Percentiles rank a stretch among this genome's conserved stretches.
Evolutionary conservation across 148 eudicot species (phyloP).

Genomic region (Cornus florida): DNA sequence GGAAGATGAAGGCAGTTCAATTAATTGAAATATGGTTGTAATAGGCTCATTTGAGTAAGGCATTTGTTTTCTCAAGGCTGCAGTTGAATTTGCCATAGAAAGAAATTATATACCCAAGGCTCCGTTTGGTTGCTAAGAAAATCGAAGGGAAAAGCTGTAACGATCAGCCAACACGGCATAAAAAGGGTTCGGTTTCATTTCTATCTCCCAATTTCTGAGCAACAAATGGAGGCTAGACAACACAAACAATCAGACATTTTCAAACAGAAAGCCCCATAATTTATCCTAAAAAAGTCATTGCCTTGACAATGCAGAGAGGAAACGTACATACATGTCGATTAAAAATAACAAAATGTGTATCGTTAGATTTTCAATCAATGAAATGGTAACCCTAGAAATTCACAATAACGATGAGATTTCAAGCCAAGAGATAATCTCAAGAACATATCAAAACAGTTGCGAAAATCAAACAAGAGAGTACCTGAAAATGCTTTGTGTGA

Average conservation of each 20-base stretch:
- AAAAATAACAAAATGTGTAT: background rate
- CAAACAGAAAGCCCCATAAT: background rate
- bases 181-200: background rate
- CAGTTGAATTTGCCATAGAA: background rate
- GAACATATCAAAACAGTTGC: background rate
- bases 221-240: background rate
- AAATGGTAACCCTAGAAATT: background rate
- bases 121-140: background rate
- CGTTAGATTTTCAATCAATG: background rate
- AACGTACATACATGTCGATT: background rate
- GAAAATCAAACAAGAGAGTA: constrained; percentile 5
- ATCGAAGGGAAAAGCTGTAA: background rate
- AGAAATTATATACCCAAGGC: background rate
- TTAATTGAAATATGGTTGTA: background rate
- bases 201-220: background rate
- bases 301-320: background rate
- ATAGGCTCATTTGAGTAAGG: background rate
- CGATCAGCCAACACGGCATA: background rate
- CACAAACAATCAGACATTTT: background rate
- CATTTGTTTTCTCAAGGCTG: background rate
- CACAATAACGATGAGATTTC: background rate
- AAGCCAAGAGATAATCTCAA: background rate
- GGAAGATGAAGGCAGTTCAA: background rate
- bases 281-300: background rate
- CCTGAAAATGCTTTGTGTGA: constrained; percentile 1